Conservation (phyloP, 116 monocot genomes). For the Thalassia testudinum region DNA sequence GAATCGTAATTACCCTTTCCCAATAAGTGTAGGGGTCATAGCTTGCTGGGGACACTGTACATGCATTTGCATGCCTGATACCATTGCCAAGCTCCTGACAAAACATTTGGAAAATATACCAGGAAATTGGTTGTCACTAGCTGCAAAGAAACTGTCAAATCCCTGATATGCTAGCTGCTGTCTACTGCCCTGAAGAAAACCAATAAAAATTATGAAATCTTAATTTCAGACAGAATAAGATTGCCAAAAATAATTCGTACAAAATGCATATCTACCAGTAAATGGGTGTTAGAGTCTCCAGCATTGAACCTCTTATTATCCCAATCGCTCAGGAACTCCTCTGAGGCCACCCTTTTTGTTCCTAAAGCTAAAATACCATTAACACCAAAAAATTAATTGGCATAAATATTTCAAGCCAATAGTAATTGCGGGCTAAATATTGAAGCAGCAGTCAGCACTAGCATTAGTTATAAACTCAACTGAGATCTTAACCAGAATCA, state of each 20-base stretch:
- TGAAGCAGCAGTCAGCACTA: no score
- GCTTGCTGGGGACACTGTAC: constrained; percentile 20
- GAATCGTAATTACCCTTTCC: constrained; percentile 55
- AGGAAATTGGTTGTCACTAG: constrained; percentile 23
- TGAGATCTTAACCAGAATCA: no score
- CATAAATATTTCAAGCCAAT: no score
- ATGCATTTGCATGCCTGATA: constrained; percentile 9
- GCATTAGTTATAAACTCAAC: no score
- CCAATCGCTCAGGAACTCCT: constrained; percentile 72
- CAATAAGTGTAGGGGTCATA: constrained; percentile 31
- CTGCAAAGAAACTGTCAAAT: constrained; percentile 26
- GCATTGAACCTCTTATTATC: constrained; percentile 89
- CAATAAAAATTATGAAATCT: background rate
- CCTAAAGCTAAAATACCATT: constrained; percentile 57
- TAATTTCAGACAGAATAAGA: background rate
- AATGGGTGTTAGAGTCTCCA: constrained; percentile 29
- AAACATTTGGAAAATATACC: constrained; percentile 28
- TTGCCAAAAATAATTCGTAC: background rate
- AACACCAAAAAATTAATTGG: background rate
- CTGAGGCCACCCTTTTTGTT: constrained; percentile 74
- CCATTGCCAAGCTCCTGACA: constrained; percentile 12
- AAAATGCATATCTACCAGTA: constrained; percentile 25
- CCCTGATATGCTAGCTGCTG: constrained; percentile 14
- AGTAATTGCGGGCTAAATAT: no score
- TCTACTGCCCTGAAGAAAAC: constrained; percentile 10